phyloP scores from a whole-genome alignment of 805 yeast genomes.

The Saturnispora saitoi region DNA sequence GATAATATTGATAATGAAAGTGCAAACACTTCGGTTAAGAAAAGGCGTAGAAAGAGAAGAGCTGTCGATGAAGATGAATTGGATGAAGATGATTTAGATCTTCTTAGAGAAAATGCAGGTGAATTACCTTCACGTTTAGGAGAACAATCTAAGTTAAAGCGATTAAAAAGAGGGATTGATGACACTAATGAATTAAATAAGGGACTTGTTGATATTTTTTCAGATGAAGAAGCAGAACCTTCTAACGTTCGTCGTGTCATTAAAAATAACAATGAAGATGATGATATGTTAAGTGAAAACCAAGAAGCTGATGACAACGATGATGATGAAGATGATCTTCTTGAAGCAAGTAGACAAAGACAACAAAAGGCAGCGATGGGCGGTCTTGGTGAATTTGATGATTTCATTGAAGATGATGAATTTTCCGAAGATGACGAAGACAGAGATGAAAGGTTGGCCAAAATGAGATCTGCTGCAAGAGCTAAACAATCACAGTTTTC shows the following conservation, averaged over 20 bases:
- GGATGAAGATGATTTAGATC: conserved; percentile 92
- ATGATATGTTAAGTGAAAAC: conserved; percentile 17
- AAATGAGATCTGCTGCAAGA: conserved; percentile 29
- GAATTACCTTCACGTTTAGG: conserved; percentile 38
- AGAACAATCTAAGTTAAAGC: conserved; percentile 52
- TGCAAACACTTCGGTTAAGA: conserved; percentile 27
- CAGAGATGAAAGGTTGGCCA: conserved; percentile 34
- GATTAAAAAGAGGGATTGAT: conserved; percentile 68
- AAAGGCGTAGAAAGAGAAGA: conserved; percentile 36
- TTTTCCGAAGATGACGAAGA: conserved; percentile 83
- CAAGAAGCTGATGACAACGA: conserved; percentile 26
- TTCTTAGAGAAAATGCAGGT: conserved; percentile 85
- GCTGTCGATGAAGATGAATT: conserved; percentile 50
- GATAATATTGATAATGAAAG: conserved; percentile 16
- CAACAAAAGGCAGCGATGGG: conserved; percentile 18
- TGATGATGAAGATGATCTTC: conserved; percentile 24
- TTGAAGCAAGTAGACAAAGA: conserved; percentile 24
- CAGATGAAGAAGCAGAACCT: conserved; percentile 42
- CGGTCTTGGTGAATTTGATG: conserved; percentile 77
- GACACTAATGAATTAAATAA: conserved; percentile 22
- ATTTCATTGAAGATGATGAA: conserved; percentile 95
- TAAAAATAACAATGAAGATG: conserved; percentile 20
- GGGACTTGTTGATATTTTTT: conserved; percentile 60
- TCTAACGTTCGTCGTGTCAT: conserved; percentile 12
- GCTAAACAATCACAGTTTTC: conserved; percentile 25